phyloP scores from a whole-genome alignment of 1,284 basidiomycete genomes.

The Trichosporon asahii region DNA sequence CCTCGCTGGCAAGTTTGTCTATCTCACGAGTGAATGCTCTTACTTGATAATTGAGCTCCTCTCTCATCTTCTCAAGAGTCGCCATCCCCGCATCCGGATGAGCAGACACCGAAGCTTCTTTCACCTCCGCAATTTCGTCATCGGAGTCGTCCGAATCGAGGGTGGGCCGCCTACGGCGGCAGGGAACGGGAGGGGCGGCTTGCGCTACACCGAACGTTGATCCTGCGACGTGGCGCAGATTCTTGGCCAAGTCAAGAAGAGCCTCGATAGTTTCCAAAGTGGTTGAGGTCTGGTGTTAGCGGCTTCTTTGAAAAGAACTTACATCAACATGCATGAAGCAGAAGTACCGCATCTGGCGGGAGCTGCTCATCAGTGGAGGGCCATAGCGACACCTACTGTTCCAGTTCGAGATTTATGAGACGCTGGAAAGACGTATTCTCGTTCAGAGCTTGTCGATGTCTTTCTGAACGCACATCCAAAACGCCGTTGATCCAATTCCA shows the following conservation, averaged over 20 bases:
- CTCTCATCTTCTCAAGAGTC: conserved; percentile 62
- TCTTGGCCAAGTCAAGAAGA: conserved; percentile 68
- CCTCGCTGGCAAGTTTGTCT: conserved; percentile 50
- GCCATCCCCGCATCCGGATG: conserved; percentile 52
- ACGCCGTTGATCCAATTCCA: conserved; percentile 71
- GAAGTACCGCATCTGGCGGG: conserved; percentile 61
- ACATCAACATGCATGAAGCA: conserved; percentile 68
- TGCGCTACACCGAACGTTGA: conserved; percentile 5
- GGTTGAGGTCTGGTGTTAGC: conserved; percentile 63
- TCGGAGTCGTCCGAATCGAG: conserved; percentile 57
- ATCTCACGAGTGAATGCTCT: conserved; percentile 55
- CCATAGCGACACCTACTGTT: conserved; percentile 59
- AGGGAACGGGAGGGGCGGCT: conserved; percentile 53
- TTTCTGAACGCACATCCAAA: conserved; percentile 32
- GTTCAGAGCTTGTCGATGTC: conserved; percentile 56
- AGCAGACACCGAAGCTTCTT: conserved; percentile 54
- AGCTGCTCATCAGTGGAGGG: conserved; percentile 51
- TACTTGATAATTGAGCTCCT: conserved; percentile 67
- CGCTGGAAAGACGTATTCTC: conserved; percentile 66
- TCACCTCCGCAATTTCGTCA: conserved; percentile 53
- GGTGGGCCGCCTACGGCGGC: conserved; percentile 53
- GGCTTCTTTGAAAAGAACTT: conserved; percentile 27
- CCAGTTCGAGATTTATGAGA: conserved; percentile 67
- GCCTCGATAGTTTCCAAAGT: conserved; percentile 58
- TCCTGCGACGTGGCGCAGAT: conserved; percentile 56